A percentile compares a stretch with the other conserved stretches of the same genome.
Conservation (phyloP, 306 rosid species). For the Dicorynia guianensis region DNA sequence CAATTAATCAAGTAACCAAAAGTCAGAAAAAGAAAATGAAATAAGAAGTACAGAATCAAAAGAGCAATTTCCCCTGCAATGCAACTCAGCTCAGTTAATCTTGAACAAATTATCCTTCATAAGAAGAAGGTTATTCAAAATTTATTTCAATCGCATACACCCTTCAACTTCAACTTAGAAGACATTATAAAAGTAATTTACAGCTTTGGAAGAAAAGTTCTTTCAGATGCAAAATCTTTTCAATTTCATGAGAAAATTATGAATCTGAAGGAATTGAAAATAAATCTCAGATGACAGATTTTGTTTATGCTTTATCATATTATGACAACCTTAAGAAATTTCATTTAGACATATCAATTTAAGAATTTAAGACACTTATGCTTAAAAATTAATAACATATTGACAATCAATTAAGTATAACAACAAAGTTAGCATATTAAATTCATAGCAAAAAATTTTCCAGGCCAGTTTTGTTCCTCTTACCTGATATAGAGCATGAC, state of each 20-base stretch:
- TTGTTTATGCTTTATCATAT: neutral
- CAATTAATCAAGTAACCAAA: neutral
- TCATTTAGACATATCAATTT: neutral
- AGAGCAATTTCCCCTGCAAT: neutral
- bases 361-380: neutral
- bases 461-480: slow-evolving; percentile 1
- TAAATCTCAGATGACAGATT: neutral
- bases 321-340: slow-evolving; percentile 7
- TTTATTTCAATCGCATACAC: neutral
- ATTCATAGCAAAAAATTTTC: neutral
- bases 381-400: neutral
- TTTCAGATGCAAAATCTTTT: neutral
- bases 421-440: neutral
- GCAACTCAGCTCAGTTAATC: neutral
- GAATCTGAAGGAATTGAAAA: neutral
- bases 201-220: neutral
- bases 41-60: neutral
- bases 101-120: neutral
- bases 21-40: neutral
- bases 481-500: slow-evolving; percentile 97
- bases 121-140: neutral
- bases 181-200: neutral
- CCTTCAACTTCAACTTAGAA: neutral
- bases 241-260: neutral
- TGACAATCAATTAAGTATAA: neutral